Conservation (phyloP, 495 filamentous ascomycete genomes). For the Podospora conica region DNA sequence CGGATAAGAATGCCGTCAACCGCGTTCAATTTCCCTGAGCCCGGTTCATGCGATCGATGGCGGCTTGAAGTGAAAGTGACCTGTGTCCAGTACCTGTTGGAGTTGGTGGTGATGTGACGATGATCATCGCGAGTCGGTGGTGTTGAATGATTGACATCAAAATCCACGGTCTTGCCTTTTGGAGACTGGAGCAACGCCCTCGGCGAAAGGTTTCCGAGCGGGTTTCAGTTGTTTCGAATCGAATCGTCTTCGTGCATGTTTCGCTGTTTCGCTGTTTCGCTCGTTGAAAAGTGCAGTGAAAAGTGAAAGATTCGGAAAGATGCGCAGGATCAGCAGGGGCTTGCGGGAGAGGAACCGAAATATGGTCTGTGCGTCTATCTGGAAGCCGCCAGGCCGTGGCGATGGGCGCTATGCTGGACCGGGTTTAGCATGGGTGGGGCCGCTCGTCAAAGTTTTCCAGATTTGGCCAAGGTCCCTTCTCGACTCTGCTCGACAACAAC, state of each 20-base stretch:
- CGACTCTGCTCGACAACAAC: neutral
- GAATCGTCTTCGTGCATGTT: neutral
- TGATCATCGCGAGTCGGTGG: neutral
- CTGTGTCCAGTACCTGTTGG: neutral
- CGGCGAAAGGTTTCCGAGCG: neutral
- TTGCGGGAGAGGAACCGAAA: neutral
- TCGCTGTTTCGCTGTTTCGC: no score
- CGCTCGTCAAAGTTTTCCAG: constrained; percentile 7
- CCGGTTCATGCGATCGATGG: neutral
- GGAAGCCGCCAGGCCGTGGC: neutral
- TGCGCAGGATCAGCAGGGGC: neutral
- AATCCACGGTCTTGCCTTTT: no score
- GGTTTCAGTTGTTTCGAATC: neutral
- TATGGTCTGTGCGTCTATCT: neutral
- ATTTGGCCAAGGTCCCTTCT: constrained; percentile 4
- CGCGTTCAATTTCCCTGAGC: neutral
- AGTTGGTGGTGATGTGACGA: neutral
- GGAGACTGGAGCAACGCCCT: neutral
- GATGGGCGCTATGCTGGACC: neutral
- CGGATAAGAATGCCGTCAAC: neutral
- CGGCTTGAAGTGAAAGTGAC: neutral
- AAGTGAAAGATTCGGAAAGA: neutral
- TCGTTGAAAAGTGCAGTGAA: no score
- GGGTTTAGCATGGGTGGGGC: constrained; percentile 1
- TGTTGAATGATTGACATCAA: neutral